Evolutionary conservation across 139 green algal genomes (phyloP).

Genomic region (Asterochloris sp.): DNA sequence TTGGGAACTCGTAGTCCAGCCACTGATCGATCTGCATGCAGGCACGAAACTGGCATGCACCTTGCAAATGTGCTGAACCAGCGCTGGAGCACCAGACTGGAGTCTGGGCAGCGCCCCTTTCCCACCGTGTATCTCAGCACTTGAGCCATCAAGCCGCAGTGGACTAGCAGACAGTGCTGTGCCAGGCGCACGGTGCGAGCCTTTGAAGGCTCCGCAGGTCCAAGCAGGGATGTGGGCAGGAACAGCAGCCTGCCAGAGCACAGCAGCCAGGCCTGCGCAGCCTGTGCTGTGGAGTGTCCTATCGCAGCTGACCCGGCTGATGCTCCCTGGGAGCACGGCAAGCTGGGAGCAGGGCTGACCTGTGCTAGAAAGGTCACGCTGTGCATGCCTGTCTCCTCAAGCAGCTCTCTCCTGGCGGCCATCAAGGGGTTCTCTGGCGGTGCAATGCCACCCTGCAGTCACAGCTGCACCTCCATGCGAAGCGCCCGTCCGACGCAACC

Average conservation of each 20-base stretch:
- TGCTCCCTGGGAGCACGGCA: neutral
- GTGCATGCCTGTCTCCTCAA: conserved; percentile 52
- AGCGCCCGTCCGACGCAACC: neutral
- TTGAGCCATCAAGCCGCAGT: neutral
- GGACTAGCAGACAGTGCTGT: neutral
- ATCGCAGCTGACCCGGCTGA: neutral
- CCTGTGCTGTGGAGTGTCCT: neutral
- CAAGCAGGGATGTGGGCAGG: neutral
- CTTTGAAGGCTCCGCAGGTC: neutral
- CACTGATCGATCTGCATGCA: conserved; percentile 30
- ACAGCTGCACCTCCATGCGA: neutral
- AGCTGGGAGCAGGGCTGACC: neutral
- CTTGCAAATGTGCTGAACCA: neutral
- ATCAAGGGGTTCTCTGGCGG: conserved; percentile 30
- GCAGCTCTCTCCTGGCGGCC: conserved; percentile 39
- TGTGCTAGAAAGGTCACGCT: conserved; percentile 28
- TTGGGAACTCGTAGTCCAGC: conserved; percentile 46
- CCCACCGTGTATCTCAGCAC: too few species aligned
- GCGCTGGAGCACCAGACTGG: neutral
- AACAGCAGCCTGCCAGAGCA: neutral
- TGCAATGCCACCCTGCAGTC: conserved; percentile 42
- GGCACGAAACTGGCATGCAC: neutral
- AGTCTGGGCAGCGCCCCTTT: neutral
- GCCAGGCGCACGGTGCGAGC: neutral
- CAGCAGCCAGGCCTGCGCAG: neutral